Conservation (phyloP, 106 monocot genomes). For the Acanthochlamys bracteata region DNA sequence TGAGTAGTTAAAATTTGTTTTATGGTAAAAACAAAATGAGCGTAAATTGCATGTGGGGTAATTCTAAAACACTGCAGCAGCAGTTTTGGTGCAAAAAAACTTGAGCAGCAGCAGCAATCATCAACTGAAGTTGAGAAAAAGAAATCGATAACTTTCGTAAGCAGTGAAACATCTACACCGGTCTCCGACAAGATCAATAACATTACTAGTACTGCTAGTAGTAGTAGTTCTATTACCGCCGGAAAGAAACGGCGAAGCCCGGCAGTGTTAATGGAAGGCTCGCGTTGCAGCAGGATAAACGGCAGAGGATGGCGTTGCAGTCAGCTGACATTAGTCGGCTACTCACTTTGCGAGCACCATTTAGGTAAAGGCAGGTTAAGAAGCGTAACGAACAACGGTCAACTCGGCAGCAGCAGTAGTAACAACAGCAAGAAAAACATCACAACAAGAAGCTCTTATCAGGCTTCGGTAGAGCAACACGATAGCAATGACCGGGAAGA, state of each 20-base stretch:
- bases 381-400: conserved; percentile 37
- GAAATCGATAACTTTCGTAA: neutral
- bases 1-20: too few species aligned
- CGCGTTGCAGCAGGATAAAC: conserved; percentile 88
- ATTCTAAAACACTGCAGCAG: too few species aligned
- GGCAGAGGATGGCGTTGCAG: conserved; percentile 87
- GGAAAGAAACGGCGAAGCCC: conserved; percentile 31
- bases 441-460: neutral
- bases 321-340: conserved; percentile 76
- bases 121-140: neutral
- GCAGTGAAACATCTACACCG: neutral
- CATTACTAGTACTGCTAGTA: neutral
- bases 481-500: neutral
- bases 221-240: neutral
- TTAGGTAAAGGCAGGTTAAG: conserved; percentile 76
- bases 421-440: too few species aligned
- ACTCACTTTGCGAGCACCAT: conserved; percentile 91
- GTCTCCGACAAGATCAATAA: neutral
- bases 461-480: neutral
- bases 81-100: too few species aligned
- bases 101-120: neutral
- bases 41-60: too few species aligned
- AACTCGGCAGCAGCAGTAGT: conserved; percentile 15
- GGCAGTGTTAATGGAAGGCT: conserved; percentile 61
- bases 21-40: too few species aligned